Base-by-base conservation (phyloP, 192 early-diverging fungal genomes). In the Podila clonocystis region DNA sequence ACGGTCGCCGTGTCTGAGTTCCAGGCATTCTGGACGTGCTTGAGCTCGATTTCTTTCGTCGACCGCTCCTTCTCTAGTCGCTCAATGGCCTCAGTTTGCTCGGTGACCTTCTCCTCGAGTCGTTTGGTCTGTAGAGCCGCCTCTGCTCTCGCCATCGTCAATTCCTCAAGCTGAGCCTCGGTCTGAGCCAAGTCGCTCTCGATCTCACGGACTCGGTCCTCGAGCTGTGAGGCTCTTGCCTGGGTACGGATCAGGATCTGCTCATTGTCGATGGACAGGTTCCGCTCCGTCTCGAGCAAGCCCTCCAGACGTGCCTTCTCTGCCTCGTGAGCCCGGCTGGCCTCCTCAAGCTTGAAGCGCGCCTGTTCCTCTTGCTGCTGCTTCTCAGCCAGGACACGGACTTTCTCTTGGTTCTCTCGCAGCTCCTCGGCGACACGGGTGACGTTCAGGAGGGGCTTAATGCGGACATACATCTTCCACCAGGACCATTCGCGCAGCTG, bases 401-500 rank as follows among this genome's bases (percentile, higher is more conserved):
- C 90, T 15, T 87, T 75, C 69, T 92, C 86, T 65, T 96, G 93
- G 28, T 90, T 90, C 61, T 91, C 87, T 50, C 90, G 87, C 50
- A 96, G 74, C 73, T 96, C 94, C 72, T 95, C 93, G 58, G 95
- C 95, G 13, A 89, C 86, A 4, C 93, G 90, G 24, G 93, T 93
- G 13, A 95, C 93, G 41, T 91, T 92, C 49, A 96, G 85, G 62
- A 97, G 85, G 15, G 97, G 97, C 82, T 96, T 97, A 75, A 96
- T 93, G 30, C 95, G 95, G 68, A 91, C 89, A 84, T 96, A 99
- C 49, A 98, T 92, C 68, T 92, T 93, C 96, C 97, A 97, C 97
- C 97, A 99, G 24, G 93, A 85, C 95, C 96, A 97, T 88, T 97
- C 94, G 31, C 93, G 90, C 17, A 98, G 87, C 48, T 91, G 84